These are phyloP conservation scores for Syzygium aqueum DNA, from an alignment of 345 rosid species.

Conservation along the genomic window DNA sequence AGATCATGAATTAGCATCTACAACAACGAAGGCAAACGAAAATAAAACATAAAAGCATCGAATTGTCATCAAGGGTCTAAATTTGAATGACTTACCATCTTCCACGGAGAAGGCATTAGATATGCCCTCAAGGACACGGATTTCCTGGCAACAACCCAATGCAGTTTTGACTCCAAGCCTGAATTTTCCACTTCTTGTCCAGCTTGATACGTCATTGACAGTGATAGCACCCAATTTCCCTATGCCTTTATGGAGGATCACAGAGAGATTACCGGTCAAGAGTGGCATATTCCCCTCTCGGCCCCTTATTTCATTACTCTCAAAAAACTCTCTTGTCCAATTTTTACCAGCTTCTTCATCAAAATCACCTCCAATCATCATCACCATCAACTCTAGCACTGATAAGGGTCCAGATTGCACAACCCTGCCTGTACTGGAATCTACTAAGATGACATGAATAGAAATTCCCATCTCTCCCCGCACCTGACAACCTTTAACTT, in stretches of 20 bases:
- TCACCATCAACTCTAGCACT: not conserved
- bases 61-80: not conserved
- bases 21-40: not conserved
- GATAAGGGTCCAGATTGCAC: not conserved
- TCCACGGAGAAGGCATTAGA: not conserved
- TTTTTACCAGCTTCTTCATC: not conserved
- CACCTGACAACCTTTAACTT: rapidly evolving
- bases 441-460: not conserved
- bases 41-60: too few relatives aligned
- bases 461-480: rapidly evolving
- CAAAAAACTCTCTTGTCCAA: not conserved
- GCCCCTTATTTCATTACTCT: not conserved
- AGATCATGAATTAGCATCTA: not conserved
- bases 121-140: not conserved
- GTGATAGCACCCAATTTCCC: not conserved
- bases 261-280: not conserved
- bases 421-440: not conserved
- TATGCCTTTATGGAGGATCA: not conserved
- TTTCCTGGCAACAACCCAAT: not conserved
- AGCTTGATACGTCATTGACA: not conserved
- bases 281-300: not conserved
- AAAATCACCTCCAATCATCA: not conserved
- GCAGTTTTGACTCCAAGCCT: not conserved
- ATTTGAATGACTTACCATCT: not conserved
- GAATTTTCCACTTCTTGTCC: not conserved